These are phyloP conservation scores for Phytopythium litorale DNA, from an alignment of 352 stramenopile genomes.

Conservation along the genomic window DNA sequence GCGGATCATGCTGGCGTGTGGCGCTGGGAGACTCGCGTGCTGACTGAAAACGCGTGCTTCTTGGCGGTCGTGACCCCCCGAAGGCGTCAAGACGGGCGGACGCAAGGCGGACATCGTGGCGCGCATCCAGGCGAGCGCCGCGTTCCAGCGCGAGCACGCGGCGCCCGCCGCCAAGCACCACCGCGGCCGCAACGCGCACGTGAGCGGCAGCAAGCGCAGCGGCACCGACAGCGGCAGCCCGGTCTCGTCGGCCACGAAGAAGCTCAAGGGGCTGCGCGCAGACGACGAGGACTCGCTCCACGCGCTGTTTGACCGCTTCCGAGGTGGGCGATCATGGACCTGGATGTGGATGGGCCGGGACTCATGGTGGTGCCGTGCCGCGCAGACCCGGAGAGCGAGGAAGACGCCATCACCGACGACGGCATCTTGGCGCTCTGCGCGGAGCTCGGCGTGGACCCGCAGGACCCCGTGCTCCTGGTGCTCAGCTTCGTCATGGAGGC, in stretches of 20 bases:
- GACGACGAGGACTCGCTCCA: constrained; percentile 41
- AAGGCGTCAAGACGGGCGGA: constrained; percentile 66
- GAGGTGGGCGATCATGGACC: constrained; percentile 25
- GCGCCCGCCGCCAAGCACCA: constrained; percentile 22
- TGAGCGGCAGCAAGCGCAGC: constrained; percentile 22
- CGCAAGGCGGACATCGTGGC: constrained; percentile 76
- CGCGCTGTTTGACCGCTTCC: constrained; percentile 53
- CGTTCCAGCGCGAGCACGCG: constrained; percentile 34
- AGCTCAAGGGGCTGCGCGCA: constrained; percentile 35
- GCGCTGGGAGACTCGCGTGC: background rate
- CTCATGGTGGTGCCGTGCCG: constrained; percentile 6
- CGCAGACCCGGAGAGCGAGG: constrained; percentile 41
- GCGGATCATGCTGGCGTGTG: background rate
- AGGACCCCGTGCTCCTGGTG: constrained; percentile 79
- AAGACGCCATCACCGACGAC: constrained; percentile 77
- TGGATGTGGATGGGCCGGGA: background rate
- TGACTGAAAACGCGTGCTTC: background rate
- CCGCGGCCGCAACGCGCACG: constrained; percentile 2
- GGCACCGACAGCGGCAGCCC: constrained; percentile 23
- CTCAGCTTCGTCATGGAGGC: constrained; percentile 81
- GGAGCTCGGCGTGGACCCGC: constrained; percentile 59
- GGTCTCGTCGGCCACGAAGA: constrained; percentile 37
- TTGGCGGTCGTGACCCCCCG: background rate
- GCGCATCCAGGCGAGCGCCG: constrained; percentile 56
- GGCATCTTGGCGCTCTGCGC: constrained; percentile 75